Conservation (phyloP, 257 asterid genomes). For the Schizonepeta tenuifolia region DNA sequence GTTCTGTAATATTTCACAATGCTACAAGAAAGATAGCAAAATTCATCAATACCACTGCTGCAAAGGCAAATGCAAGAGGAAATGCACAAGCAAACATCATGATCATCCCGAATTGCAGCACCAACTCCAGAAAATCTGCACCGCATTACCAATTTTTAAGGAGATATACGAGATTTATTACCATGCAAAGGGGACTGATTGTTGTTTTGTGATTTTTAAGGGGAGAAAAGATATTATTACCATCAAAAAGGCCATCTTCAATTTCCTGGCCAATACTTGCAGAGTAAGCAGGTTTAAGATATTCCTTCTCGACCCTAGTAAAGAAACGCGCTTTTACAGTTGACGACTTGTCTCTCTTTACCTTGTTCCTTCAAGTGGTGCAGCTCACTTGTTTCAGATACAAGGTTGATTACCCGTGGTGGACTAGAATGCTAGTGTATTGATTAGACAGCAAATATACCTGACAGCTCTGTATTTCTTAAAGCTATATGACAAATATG, state of each 20-base stretch:
- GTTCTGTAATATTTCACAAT: background rate
- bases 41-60: constrained; percentile 65
- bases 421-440: constrained; percentile 4
- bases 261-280: constrained; percentile 89
- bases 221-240: constrained; percentile 44
- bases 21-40: background rate
- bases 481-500: constrained; percentile 82
- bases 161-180: too few relatives aligned
- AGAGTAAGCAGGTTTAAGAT: constrained; percentile 78
- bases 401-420: background rate
- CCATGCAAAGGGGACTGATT: too few relatives aligned
- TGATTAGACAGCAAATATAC: constrained; percentile 42
- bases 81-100: constrained; percentile 99
- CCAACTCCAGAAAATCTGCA: constrained; percentile 95
- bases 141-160: too few relatives aligned
- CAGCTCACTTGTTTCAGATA: constrained; percentile 30
- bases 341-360: constrained; percentile 50
- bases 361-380: constrained; percentile 62
- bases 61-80: constrained; percentile 92
- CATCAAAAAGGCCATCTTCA: constrained; percentile 97
- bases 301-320: constrained; percentile 87
- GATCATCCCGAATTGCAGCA: constrained; percentile 92
- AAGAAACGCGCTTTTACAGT: constrained; percentile 52
- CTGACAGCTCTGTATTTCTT: constrained; percentile 74
- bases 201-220: background rate